Base-by-base conservation (phyloP, 495 filamentous ascomycete genomes). In the Hypoxylon fuscum region DNA sequence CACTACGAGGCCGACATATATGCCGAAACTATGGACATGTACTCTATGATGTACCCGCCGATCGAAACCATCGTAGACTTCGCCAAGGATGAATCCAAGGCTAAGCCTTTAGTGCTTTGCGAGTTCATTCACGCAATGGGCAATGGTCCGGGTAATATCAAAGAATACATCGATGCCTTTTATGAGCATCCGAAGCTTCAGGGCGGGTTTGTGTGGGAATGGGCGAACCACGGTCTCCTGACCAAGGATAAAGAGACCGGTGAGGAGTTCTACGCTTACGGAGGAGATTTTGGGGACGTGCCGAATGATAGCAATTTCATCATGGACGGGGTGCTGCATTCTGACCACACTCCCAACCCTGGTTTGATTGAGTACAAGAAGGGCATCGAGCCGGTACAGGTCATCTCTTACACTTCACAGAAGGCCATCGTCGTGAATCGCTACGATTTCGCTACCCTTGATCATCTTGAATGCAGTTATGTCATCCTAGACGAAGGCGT, bases 91-190 rank as follows among this genome's bases (percentile, higher is more conserved):
- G 79, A 79, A 7, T 69, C 69, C 25, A 84, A 79, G 25, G 68
- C 74, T 23, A 81, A 81, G 55, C 87, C 87, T 0, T 71, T 90
- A 2, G 73, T 91, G 11, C 73, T 90, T 5, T 90, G 87, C 61
- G 88, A 90, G 65, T 91, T 86, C 55, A 83, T 77, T 1, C 87
- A 90, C 59, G 85, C 88, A 0, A 90, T 90, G 88, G 88, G 88
- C 2, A 91, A 90, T 55, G 88, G 87, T 0, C 88, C 88, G 0
- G 88, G 88, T 1, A 81, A 78, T 17, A 76, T 90, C 5, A 77
- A 86, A 66, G 88, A 89, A 57, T 90, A 91, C 57, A 76, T 84
- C 34, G 76, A 87, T 14, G 76, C 78, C 1, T 90, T 89, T 64
- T 78, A 79, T 11, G 71, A 78, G 25, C 65, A 88, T 54, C 79